A percentile compares a stretch with the other conserved stretches of the same genome.
Evolutionary conservation across 805 yeast genomes (phyloP).

Genomic region (Candida tammaniensis): DNA sequence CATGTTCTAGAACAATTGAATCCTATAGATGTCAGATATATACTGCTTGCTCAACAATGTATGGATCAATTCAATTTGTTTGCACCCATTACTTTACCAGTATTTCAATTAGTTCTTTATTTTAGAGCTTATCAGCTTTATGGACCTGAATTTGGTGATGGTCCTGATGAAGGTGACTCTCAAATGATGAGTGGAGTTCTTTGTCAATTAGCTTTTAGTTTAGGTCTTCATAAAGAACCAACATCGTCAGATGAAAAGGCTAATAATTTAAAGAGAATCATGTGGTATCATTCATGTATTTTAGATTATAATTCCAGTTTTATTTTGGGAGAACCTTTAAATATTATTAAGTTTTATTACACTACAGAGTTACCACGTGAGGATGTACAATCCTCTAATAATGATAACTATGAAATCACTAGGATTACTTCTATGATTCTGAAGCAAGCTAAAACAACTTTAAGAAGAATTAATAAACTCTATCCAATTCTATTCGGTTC

Average conservation of each 20-base stretch:
- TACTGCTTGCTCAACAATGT: constrained; percentile 31
- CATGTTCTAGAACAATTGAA: constrained; percentile 26
- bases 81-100: constrained; percentile 43
- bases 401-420: background rate
- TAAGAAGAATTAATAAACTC: background rate
- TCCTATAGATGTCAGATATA: constrained; percentile 28
- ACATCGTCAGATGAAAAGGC: constrained; percentile 18
- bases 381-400: background rate
- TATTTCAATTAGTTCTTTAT: constrained; percentile 53
- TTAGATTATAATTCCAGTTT: constrained; percentile 26
- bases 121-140: constrained; percentile 47
- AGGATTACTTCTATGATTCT: background rate
- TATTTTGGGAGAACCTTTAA: constrained; percentile 32
- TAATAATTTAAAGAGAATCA: constrained; percentile 28
- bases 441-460: background rate
- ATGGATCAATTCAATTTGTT: constrained; percentile 31
- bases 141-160: constrained; percentile 57
- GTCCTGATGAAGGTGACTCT: constrained; percentile 55
- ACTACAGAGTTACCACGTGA: constrained; percentile 27
- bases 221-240: constrained; percentile 71
- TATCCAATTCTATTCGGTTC: background rate
- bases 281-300: constrained; percentile 30
- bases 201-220: constrained; percentile 63
- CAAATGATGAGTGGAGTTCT: constrained; percentile 55
- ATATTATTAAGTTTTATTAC: constrained; percentile 23